These are phyloP conservation scores for Lentinula raphanica DNA, from an alignment of 768 basidiomycete genomes.

Conservation along the genomic window DNA sequence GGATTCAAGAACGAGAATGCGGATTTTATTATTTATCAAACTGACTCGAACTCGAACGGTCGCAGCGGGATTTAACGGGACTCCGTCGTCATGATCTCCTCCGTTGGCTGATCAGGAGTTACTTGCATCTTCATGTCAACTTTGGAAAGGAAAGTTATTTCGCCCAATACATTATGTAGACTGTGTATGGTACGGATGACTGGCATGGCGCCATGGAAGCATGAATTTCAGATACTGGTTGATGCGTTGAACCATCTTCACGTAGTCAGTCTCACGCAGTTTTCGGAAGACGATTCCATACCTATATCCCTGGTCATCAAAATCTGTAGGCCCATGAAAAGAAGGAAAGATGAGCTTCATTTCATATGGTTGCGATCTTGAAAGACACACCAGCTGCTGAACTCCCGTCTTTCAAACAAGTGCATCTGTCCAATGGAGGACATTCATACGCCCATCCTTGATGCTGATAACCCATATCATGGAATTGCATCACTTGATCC, in stretches of 20 bases:
- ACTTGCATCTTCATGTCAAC: too few species aligned
- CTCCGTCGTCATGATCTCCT: background rate
- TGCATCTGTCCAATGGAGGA: conserved; percentile 17
- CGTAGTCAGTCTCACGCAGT: background rate
- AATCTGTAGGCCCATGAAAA: background rate
- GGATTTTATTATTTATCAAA: background rate
- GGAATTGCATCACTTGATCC: conserved; percentile 23
- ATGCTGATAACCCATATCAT: conserved; percentile 25
- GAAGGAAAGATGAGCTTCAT: too few species aligned
- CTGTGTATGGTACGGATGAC: too few species aligned
- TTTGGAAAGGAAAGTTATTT: too few species aligned
- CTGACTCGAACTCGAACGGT: too few species aligned
- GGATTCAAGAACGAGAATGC: background rate
- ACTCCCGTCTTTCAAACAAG: conserved; percentile 20
- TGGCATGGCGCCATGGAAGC: too few species aligned
- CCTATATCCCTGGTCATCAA: conserved; percentile 3
- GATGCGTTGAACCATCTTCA: background rate
- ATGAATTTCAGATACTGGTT: background rate
- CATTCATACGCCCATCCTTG: conserved; percentile 23
- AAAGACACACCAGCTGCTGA: background rate
- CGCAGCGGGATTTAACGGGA: background rate
- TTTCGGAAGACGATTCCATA: background rate
- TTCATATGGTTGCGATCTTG: background rate
- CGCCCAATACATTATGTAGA: too few species aligned
- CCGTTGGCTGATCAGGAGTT: too few species aligned